Evolutionary conservation across 225 moss, liverwort and hornwort genomes (phyloP).

Genomic region (Physcomitrium patens): DNA sequence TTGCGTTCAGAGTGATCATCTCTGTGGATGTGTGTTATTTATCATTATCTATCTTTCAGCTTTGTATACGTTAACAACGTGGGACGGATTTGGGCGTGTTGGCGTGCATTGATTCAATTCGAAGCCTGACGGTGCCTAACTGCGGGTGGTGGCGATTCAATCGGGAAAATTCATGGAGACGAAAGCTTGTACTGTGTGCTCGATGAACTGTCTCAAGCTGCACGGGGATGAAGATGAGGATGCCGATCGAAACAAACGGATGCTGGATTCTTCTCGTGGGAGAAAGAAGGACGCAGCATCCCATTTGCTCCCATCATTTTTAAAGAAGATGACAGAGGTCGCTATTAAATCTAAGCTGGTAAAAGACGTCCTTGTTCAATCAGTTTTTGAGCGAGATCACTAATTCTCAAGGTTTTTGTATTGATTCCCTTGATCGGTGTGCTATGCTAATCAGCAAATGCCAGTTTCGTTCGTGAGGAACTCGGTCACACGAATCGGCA

Average conservation of each 20-base stretch:
- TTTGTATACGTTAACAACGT: too few species aligned
- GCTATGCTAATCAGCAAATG: constrained; percentile 39
- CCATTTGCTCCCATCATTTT: constrained; percentile 28
- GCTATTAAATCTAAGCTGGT: constrained; percentile 37
- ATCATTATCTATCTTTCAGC: too few species aligned
- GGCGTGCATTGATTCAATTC: too few species aligned
- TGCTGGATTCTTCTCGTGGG: too few species aligned
- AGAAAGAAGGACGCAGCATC: not conserved
- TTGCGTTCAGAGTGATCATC: too few species aligned
- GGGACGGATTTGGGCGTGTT: too few species aligned
- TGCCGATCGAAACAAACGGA: not conserved
- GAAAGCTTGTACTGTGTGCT: constrained; percentile 45
- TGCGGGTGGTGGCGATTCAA: too few species aligned
- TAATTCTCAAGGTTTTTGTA: not conserved
- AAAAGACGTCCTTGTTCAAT: not conserved
- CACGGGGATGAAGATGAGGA: constrained; percentile 45
- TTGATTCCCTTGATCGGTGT: not conserved
- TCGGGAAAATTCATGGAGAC: constrained; percentile 37
- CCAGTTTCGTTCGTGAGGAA: constrained; percentile 54
- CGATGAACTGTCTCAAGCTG: constrained; percentile 42
- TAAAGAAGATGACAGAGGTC: constrained; percentile 55
- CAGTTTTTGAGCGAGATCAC: not conserved
- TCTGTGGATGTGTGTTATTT: too few species aligned
- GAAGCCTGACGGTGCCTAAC: too few species aligned
- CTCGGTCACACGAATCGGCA: constrained; percentile 30